Conservation (phyloP, 2,329 filamentous ascomycete species). For the Fusarium proliferatum region DNA sequence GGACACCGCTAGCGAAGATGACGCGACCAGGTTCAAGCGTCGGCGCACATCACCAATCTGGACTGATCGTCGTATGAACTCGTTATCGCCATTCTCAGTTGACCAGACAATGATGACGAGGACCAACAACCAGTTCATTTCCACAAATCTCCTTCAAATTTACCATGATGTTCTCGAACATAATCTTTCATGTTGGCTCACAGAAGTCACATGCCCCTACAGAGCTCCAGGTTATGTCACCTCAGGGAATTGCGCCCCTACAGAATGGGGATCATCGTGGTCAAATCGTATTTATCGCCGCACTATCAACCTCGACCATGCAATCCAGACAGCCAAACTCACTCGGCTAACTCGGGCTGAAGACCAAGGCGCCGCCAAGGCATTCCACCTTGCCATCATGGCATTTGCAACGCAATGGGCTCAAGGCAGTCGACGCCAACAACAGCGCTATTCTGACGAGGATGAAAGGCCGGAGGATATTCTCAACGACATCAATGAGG, state of each 20-base stretch:
- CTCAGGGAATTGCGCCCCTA: neutral
- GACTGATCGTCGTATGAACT: slow-evolving; percentile 13
- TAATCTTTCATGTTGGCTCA: slow-evolving; percentile 42
- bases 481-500: slow-evolving; percentile 42
- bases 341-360: slow-evolving; percentile 31
- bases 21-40: slow-evolving; percentile 20
- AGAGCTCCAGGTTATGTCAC: slow-evolving; percentile 27
- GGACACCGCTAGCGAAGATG: neutral
- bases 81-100: slow-evolving; percentile 36
- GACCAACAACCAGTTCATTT: slow-evolving; percentile 41
- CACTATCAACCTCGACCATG: slow-evolving; percentile 38
- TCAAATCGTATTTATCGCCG: slow-evolving; percentile 43
- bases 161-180: slow-evolving; percentile 44
- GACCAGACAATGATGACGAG: slow-evolving; percentile 42
- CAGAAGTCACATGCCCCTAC: slow-evolving; percentile 42
- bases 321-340: slow-evolving; percentile 36
- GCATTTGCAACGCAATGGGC: slow-evolving; percentile 44
- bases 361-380: slow-evolving; percentile 30
- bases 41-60: slow-evolving; percentile 28
- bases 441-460: slow-evolving; percentile 28
- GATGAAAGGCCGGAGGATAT: slow-evolving; percentile 32
- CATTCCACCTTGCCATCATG: slow-evolving; percentile 41
- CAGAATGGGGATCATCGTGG: slow-evolving; percentile 42
- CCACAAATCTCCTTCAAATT: slow-evolving; percentile 39
- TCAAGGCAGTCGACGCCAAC: slow-evolving; percentile 44